Conservation (phyloP, 1,139 yeast species). For the Geotrichum klebahnii region DNA sequence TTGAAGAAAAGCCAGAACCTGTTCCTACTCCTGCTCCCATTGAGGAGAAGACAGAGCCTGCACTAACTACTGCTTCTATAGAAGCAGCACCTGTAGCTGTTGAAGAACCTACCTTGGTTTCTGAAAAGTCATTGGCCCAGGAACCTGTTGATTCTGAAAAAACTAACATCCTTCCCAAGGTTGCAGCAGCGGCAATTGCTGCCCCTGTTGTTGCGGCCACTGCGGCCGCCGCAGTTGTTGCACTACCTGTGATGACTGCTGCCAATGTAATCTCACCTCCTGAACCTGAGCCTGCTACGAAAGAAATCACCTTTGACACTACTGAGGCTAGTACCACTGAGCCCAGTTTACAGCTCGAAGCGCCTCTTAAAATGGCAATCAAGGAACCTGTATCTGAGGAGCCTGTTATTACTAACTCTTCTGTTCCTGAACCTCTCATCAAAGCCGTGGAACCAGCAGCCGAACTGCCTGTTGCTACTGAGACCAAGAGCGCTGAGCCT, state of each 20-base stretch:
- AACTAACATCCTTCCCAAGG: background rate
- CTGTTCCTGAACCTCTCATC: background rate
- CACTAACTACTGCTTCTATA: no score
- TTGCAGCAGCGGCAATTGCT: background rate
- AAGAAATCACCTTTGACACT: no score
- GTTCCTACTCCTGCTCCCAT: background rate
- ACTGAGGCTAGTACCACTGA: no score
- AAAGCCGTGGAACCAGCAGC: background rate
- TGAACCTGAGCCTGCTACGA: no score
- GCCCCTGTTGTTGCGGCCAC: background rate
- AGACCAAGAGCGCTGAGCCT: background rate
- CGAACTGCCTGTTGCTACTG: background rate
- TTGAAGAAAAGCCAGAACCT: slow-evolving; percentile 5
- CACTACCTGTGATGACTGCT: no score
- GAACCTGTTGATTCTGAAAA: slow-evolving; percentile 14
- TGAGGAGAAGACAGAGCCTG: background rate
- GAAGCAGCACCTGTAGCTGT: background rate
- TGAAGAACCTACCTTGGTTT: slow-evolving; percentile 6
- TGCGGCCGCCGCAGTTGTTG: background rate
- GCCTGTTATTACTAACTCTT: no score
- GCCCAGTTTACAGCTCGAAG: no score
- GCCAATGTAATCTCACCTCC: no score
- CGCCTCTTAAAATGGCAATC: no score
- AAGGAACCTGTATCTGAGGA: no score
- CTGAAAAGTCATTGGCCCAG: slow-evolving; percentile 2